Conservation (phyloP, 306 rosid genomes). For the Dicorynia guianensis region DNA sequence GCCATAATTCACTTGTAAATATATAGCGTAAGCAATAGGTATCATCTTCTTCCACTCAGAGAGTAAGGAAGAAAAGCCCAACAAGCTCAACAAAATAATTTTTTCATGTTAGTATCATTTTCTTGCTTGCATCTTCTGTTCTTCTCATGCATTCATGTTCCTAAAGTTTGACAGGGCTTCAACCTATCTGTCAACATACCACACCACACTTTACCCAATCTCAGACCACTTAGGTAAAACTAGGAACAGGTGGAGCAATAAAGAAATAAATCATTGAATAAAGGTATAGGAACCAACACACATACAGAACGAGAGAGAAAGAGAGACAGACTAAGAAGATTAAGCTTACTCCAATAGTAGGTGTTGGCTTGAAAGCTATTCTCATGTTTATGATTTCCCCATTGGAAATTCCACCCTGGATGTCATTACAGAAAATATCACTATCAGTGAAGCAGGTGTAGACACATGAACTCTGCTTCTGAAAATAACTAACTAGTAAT, state of each 20-base stretch:
- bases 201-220: too few relatives aligned
- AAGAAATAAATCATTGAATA: too few relatives aligned
- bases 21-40: background rate
- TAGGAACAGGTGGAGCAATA: too few relatives aligned
- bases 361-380: conserved; percentile 97
- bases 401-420: conserved; percentile 96
- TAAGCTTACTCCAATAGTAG: conserved; percentile 85
- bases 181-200: too few relatives aligned
- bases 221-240: too few relatives aligned
- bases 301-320: too few relatives aligned
- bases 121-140: too few relatives aligned
- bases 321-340: conserved; percentile 19
- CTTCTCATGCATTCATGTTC: too few relatives aligned
- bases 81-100: background rate
- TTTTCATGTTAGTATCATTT: too few relatives aligned
- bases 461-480: conserved; percentile 25
- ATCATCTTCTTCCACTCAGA: background rate
- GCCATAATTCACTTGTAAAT: conserved; percentile 9
- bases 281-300: background rate
- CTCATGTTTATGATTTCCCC: conserved; percentile 95
- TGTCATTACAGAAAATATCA: conserved; percentile 39
- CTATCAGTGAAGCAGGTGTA: conserved; percentile 34
- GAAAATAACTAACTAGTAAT: conserved; percentile 34
- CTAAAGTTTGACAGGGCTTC: too few relatives aligned
- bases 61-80: conserved; percentile 5